phyloP scores from a whole-genome alignment of 2,329 filamentous ascomycete genomes.

The Sphaceloma murrayae region DNA sequence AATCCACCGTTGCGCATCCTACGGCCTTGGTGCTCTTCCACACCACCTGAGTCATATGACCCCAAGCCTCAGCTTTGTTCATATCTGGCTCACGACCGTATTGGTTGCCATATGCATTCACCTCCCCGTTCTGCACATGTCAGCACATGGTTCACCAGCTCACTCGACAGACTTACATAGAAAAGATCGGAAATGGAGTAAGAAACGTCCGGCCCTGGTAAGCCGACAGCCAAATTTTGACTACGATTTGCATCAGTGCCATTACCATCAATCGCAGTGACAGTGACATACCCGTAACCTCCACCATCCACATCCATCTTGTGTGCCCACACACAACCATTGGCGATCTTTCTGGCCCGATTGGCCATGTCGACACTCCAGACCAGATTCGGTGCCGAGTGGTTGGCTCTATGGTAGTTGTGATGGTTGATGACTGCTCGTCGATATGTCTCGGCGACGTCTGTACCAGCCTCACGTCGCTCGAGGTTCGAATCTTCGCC shows the following conservation, averaged over 20 bases:
- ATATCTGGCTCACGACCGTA: conserved; percentile 51
- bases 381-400: conserved; percentile 55
- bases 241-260: background rate
- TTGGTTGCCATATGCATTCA: conserved; percentile 49
- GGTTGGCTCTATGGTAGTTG: conserved; percentile 78
- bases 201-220: conserved; percentile 48
- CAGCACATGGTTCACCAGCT: background rate
- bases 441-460: conserved; percentile 23
- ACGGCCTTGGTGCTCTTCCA: conserved; percentile 56
- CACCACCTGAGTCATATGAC: conserved; percentile 67
- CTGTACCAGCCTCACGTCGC: background rate
- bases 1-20: conserved; percentile 53
- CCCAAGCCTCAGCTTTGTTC: conserved; percentile 55
- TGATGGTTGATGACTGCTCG: conserved; percentile 57
- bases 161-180: conserved; percentile 52
- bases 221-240: conserved; percentile 79
- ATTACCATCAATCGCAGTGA: background rate
- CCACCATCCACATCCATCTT: conserved; percentile 55
- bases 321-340: conserved; percentile 63
- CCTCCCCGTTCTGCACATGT: conserved; percentile 51
- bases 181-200: conserved; percentile 69
- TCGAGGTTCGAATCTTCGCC: background rate
- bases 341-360: conserved; percentile 55
- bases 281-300: conserved; percentile 50
- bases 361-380: conserved; percentile 58